A percentile compares a stretch with the other conserved stretches of the same genome.
Evolutionary conservation across 2,329 filamentous ascomycete species (phyloP).

Genomic region (Lachnellula willkommii): DNA sequence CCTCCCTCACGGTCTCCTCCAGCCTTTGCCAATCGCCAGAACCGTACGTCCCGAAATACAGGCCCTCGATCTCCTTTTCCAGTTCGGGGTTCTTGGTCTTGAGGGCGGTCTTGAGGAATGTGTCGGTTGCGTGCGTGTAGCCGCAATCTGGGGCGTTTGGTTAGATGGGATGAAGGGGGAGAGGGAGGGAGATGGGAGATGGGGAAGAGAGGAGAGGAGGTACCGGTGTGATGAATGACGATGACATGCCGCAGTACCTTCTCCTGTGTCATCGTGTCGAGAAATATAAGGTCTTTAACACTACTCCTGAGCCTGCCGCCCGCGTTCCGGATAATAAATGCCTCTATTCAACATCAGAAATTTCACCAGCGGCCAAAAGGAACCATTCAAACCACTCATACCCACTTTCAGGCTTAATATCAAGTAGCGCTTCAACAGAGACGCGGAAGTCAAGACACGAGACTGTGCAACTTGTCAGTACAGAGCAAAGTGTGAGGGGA

Average conservation of each 20-base stretch:
- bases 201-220: not conserved
- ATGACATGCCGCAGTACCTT: not conserved
- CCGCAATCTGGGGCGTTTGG: not conserved
- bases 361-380: not conserved
- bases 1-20: slow-evolving; percentile 5
- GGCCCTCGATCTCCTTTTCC: not conserved
- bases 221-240: slow-evolving; percentile 6
- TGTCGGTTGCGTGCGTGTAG: slow-evolving; percentile 4
- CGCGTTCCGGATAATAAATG: slow-evolving; percentile 2
- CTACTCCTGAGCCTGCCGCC: slow-evolving; percentile 1
- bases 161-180: not conserved
- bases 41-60: slow-evolving; percentile 3
- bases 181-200: not conserved
- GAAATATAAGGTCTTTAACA: not conserved
- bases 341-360: not conserved
- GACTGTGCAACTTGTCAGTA: not conserved
- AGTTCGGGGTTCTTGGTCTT: not conserved
- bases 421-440: slow-evolving; percentile 1
- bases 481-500: not conserved
- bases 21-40: slow-evolving; percentile 3
- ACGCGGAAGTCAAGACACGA: slow-evolving; percentile 4
- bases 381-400: not conserved
- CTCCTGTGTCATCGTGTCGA: not conserved
- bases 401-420: slow-evolving; percentile 1
- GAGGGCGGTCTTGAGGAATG: not conserved